Percentiles rank a stretch among this genome's conserved stretches.
Evolutionary conservation across 1,139 yeast species (phyloP).

Genomic region (Nadsonia starkeyi-henricii): DNA sequence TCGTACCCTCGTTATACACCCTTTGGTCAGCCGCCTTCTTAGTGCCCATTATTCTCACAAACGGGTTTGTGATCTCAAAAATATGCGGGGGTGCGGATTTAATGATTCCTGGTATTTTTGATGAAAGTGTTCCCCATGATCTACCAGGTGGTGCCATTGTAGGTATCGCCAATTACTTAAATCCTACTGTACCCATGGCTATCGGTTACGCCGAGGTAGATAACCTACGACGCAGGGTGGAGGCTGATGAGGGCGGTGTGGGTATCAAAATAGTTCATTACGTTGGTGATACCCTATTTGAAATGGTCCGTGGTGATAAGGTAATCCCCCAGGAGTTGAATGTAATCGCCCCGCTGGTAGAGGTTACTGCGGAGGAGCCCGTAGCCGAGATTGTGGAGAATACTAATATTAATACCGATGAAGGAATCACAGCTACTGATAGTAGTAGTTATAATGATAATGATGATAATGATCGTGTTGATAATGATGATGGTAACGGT

Average conservation of each 20-base stretch:
- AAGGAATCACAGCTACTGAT: slow-evolving; percentile 7
- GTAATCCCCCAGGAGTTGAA: slow-evolving; percentile 17
- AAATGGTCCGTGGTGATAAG: slow-evolving; percentile 14
- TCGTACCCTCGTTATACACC: slow-evolving; percentile 62
- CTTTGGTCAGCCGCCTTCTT: slow-evolving; percentile 57
- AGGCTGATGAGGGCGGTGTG: background rate
- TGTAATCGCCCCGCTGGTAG: slow-evolving; percentile 11
- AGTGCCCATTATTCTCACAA: slow-evolving; percentile 56
- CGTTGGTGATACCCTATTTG: slow-evolving; percentile 24
- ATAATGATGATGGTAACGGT: slow-evolving; percentile 5
- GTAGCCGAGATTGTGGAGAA: slow-evolving; percentile 6
- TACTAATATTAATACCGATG: slow-evolving; percentile 5
- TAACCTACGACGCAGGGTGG: slow-evolving; percentile 18
- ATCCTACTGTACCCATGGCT: slow-evolving; percentile 57
- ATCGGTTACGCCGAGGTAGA: slow-evolving; percentile 55
- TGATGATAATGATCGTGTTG: slow-evolving; percentile 9
- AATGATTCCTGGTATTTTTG: slow-evolving; percentile 78
- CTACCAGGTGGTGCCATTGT: slow-evolving; percentile 49
- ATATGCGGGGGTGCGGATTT: slow-evolving; percentile 71
- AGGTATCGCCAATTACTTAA: slow-evolving; percentile 49
- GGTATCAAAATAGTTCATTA: background rate
- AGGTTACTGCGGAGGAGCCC: slow-evolving; percentile 6
- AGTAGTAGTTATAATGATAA: slow-evolving; percentile 11
- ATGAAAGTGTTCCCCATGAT: slow-evolving; percentile 40
- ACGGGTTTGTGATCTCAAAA: slow-evolving; percentile 52